Evolutionary conservation across 345 rosid species (phyloP), one percentile per base, ranked within the genome.

Genomic region (Populus ilicifolia): DNA sequence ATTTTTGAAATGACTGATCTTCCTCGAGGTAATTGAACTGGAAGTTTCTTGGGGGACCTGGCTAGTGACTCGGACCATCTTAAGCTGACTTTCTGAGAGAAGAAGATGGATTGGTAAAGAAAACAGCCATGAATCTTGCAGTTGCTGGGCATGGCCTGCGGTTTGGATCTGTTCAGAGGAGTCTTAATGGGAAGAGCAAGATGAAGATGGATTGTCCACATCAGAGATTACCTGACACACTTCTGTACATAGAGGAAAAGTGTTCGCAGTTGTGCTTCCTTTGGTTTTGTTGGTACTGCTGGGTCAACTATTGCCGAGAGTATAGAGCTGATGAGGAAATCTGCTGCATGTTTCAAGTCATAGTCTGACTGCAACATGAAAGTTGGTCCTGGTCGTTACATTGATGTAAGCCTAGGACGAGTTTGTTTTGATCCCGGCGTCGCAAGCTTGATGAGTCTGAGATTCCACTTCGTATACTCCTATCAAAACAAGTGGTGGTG

Each of bases 1-100:
- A 84, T 96, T 61, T 94, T 94, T 72, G 80, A 94, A 69, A 92
- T 96, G 99, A 94, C 98, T 7, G 98, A 96, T 84, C 95, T 96
- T 80, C 95, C 98, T 33, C 89, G 73, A 77, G 86, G 81, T 48
- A 93, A 94, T 82, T 94, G 99, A 98, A 91, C 88, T 0, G 89
- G 89, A 61, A 94, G 73, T 86, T 92, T 88, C 83, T 83, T 94
- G 86, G 93, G 94, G 70, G 91, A 89, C 72, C 77, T 96, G 88
- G 88, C 88, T 12, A 70, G 75, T 78, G 89, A 94, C 76, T 75
- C 81, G 5, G 74, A 86, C 27, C 83, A 83, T 68, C 87, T 80
- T 62, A 94, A 88, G 89, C 67, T 96, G 69, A 88, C 74, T 90
- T 87, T 79, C 56, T 94, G 39, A 80, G 74, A 80, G 89, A 85